Base-by-base conservation (phyloP, 2,329 filamentous ascomycete genomes). In the Aspergillus pseudoterreus region DNA sequence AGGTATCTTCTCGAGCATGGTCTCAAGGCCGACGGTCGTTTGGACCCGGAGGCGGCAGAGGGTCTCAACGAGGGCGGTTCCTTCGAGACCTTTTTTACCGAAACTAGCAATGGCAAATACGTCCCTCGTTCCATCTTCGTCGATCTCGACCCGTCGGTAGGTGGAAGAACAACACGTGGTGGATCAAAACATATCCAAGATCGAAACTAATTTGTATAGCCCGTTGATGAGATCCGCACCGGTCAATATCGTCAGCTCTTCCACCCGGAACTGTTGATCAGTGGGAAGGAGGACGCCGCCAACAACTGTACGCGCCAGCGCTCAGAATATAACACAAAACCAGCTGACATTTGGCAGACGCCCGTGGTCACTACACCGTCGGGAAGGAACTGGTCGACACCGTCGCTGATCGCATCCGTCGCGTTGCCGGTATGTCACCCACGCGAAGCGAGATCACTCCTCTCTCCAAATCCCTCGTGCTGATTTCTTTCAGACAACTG, bases 1-100 rank as follows among this genome's bases (percentile, higher is more conserved):
- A 85, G 82, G 54, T 86, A 86, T 69, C 80, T 85, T 53, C 79
- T 86, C 45, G 83, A 86, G 72, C 83, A 86, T 68, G 82, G 83
- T 53, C 75, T 86, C 57, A 77, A 78, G 64, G 72, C 78, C 49
- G 82, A 86, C 66, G 83, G 83, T 55, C 78, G 75, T 52, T 74
- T 78, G 50, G 77, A 85, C 65, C 76, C 81, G 14, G 78, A 82
- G 45, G 75, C 77, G 39, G 72, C 76, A 45, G 75, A 76, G 54
- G 78, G 79, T 2, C 62, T 79, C 47, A 75, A 75, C 52, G 77
- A 81, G 54, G 73, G 74, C 45, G 82, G 82, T 56, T 82, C 82
- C 45, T 82, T 79, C 62, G 82, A 85, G 62, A 86, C 82, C 54
- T 86, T 86, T 72, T 86, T 86, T 75, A 84, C 78, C 51, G 82